These are phyloP conservation scores for Arthrobotrys entomopaga DNA, from an alignment of 2,329 filamentous ascomycete species.

Conservation along the genomic window DNA sequence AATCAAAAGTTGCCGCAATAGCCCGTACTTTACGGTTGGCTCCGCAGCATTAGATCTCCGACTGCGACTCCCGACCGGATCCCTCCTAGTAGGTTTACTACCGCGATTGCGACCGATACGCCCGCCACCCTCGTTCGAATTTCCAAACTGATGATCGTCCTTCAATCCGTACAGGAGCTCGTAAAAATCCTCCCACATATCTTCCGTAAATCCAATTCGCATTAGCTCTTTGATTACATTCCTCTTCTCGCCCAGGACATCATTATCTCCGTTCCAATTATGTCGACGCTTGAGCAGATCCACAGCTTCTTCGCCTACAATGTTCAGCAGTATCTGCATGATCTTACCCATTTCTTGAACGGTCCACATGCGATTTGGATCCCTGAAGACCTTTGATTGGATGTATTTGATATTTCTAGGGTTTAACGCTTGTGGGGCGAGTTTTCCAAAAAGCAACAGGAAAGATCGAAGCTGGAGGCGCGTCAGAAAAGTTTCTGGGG, in stretches of 20 bases:
- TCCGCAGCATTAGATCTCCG: constrained; percentile 30
- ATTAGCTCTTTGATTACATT: constrained; percentile 16
- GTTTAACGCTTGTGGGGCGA: constrained; percentile 10
- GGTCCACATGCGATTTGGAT: constrained; percentile 36
- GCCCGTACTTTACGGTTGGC: constrained; percentile 37
- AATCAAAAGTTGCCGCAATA: constrained; percentile 28
- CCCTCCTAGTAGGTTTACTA: background rate
- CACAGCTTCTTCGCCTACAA: constrained; percentile 29
- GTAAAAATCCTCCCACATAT: constrained; percentile 34
- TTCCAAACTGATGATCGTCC: background rate
- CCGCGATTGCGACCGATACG: constrained; percentile 48
- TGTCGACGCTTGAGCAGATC: constrained; percentile 5
- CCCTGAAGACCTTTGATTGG: constrained; percentile 39
- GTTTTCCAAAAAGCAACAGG: constrained; percentile 33
- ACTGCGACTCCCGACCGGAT: constrained; percentile 28
- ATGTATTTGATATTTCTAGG: constrained; percentile 26
- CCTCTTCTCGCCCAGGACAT: constrained; percentile 3
- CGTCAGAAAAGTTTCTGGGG: constrained; percentile 30
- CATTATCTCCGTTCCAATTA: constrained; percentile 18
- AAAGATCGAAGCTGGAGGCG: constrained; percentile 36
- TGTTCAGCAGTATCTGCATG: constrained; percentile 25
- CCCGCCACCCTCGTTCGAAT: constrained; percentile 3
- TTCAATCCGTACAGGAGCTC: constrained; percentile 13
- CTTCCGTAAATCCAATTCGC: constrained; percentile 22
- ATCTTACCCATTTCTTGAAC: constrained; percentile 28